Conservation (phyloP, 441 rosid species). For the Populus hybrid region DNA sequence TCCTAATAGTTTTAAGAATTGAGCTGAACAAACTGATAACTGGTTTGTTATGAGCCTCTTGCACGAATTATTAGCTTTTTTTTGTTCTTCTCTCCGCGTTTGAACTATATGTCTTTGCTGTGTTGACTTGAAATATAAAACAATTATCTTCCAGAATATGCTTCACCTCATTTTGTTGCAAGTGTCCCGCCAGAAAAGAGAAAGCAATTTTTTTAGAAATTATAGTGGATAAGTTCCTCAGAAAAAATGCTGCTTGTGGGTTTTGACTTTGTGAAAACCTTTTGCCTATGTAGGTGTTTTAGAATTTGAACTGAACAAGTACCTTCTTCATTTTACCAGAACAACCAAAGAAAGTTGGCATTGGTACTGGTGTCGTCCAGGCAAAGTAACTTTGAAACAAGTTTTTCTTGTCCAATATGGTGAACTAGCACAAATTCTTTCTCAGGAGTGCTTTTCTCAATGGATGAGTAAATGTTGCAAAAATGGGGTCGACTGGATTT, state of each 20-base stretch:
- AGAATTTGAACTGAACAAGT: not conserved
- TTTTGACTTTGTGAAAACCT: not conserved
- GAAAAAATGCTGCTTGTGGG: not conserved
- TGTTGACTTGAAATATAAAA: not conserved
- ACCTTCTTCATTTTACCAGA: not conserved
- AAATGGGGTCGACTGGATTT: not conserved
- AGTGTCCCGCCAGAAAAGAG: not conserved
- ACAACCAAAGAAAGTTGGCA: not conserved
- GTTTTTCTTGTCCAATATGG: not conserved
- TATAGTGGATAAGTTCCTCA: not conserved
- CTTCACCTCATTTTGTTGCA: not conserved
- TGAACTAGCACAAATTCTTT: not conserved
- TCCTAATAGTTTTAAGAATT: not conserved
- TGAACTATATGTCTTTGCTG: not conserved
- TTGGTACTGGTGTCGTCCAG: not conserved
- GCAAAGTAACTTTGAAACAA: not conserved
- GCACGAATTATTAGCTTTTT: not conserved
- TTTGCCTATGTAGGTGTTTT: not conserved
- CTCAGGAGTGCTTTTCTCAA: not conserved
- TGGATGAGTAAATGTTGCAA: not conserved
- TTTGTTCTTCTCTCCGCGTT: not conserved
- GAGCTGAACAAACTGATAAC: not conserved
- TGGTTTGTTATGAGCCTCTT: not conserved
- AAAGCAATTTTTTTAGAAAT: too few relatives aligned
- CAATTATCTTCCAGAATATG: not conserved